These are phyloP conservation scores for Polytrichum formosum DNA, from an alignment of 225 moss, liverwort and hornwort genomes.

Conservation along the genomic window DNA sequence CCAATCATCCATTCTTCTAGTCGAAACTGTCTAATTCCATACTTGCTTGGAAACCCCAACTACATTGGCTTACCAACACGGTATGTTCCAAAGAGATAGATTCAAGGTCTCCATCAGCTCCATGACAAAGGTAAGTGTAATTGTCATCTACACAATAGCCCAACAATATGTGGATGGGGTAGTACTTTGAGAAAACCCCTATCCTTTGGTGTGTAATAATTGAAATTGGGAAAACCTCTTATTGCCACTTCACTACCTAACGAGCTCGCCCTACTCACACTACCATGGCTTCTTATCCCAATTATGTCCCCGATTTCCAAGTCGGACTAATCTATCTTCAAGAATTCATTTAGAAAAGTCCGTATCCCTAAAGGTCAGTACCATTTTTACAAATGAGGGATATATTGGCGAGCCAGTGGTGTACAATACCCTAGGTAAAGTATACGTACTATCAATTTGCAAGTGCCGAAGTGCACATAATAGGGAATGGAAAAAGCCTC, in stretches of 20 bases:
- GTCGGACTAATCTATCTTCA: background rate
- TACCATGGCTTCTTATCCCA: background rate
- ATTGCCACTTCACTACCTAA: conserved; percentile 10
- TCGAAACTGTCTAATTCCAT: no score
- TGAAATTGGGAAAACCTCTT: background rate
- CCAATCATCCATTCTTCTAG: no score
- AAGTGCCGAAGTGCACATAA: no score
- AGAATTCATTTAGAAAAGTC: background rate
- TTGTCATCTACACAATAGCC: conserved; percentile 5
- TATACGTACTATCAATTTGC: no score
- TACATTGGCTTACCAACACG: no score
- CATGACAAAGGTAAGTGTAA: conserved; percentile 1
- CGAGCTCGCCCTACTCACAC: conserved; percentile 5
- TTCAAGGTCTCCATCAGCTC: conserved; percentile 1
- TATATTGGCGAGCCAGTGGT: no score
- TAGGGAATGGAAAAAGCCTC: no score
- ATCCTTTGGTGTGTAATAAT: background rate
- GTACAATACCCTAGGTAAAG: no score
- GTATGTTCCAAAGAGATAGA: no score
- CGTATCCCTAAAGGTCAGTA: no score
- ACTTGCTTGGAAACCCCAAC: no score
- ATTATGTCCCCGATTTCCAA: background rate
- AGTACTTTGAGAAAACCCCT: conserved; percentile 11
- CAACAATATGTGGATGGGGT: conserved; percentile 14
- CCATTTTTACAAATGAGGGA: no score